A percentile compares a stretch with the other conserved stretches of the same genome.
These are phyloP conservation scores for Yamadazyma trypodendri DNA, from an alignment of 1,139 yeast genomes.

Conservation along the genomic window DNA sequence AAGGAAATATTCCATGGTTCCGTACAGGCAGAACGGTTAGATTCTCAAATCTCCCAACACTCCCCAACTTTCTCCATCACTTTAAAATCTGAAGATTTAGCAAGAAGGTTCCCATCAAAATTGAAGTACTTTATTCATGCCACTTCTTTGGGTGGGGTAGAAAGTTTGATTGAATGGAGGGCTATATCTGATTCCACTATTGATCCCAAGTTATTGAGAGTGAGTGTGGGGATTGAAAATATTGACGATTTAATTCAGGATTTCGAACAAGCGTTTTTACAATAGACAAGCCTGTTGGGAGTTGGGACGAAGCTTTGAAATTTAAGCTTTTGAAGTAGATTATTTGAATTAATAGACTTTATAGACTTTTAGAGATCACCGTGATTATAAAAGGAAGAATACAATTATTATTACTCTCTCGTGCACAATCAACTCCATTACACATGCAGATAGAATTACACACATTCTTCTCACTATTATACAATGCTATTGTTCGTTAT, in stretches of 20 bases:
- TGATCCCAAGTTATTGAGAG: slow-evolving; percentile 63
- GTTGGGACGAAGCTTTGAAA: too few relatives aligned
- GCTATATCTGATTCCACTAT: slow-evolving; percentile 66
- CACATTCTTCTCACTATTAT: neutral
- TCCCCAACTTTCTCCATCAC: slow-evolving; percentile 77
- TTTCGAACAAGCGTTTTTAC: slow-evolving; percentile 31
- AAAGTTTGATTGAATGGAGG: slow-evolving; percentile 89
- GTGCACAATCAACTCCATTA: neutral
- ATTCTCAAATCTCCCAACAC: slow-evolving; percentile 61
- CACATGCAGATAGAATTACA: too few relatives aligned
- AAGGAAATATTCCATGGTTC: slow-evolving; percentile 66
- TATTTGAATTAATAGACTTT: too few relatives aligned
- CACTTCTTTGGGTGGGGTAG: slow-evolving; percentile 92
- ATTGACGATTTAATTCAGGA: slow-evolving; percentile 72
- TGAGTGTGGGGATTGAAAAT: slow-evolving; percentile 79
- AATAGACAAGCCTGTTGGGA: too few relatives aligned
- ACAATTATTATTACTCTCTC: too few relatives aligned
- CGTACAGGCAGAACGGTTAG: slow-evolving; percentile 61
- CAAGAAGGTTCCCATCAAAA: slow-evolving; percentile 63
- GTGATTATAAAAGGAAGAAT: too few relatives aligned
- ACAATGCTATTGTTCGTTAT: slow-evolving; percentile 2
- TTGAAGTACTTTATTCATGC: slow-evolving; percentile 81
- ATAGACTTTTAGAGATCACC: too few relatives aligned
- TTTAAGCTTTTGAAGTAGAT: too few relatives aligned
- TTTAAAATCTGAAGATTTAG: slow-evolving; percentile 50